These are phyloP conservation scores for Circinella minor DNA, from an alignment of 371 early-diverging fungal genomes.

Conservation along the genomic window DNA sequence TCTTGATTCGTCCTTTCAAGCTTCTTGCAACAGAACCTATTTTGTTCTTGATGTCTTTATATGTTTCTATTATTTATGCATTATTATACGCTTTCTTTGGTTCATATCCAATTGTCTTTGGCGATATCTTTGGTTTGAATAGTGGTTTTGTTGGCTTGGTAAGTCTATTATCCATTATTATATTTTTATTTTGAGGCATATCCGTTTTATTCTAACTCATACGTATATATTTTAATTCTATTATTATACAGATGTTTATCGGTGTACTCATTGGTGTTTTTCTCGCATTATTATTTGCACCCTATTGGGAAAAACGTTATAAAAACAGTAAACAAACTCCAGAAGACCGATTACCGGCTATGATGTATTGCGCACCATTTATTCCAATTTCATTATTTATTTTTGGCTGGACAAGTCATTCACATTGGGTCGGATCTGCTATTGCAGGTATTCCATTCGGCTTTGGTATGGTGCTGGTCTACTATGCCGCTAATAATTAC, in stretches of 20 bases:
- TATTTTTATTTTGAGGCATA: too few relatives aligned
- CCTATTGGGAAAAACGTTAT: constrained; percentile 37
- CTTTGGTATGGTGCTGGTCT: constrained; percentile 49
- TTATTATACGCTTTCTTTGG: constrained; percentile 50
- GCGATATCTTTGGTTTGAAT: constrained; percentile 35
- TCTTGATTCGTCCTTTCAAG: constrained; percentile 39
- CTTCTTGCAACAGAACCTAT: constrained; percentile 50
- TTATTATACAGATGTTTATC: constrained; percentile 27
- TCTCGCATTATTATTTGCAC: constrained; percentile 41
- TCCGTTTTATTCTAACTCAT: too few relatives aligned
- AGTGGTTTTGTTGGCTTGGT: constrained; percentile 42
- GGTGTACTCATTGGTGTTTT: constrained; percentile 43
- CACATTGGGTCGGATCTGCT: constrained; percentile 42
- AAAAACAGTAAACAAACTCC: constrained; percentile 30
- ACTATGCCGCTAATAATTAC: constrained; percentile 48
- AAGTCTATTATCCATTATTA: too few relatives aligned
- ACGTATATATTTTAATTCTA: too few relatives aligned
- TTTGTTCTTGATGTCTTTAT: constrained; percentile 42
- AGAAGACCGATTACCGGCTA: constrained; percentile 50
- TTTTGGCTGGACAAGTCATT: constrained; percentile 51
- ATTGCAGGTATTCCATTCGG: constrained; percentile 48
- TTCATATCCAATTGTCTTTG: constrained; percentile 49
- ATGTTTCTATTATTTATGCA: constrained; percentile 49
- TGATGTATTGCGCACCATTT: constrained; percentile 49
- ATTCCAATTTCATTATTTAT: constrained; percentile 50